Base-by-base conservation (phyloP, 345 rosid genomes). In the Rhizophora apiculata region DNA sequence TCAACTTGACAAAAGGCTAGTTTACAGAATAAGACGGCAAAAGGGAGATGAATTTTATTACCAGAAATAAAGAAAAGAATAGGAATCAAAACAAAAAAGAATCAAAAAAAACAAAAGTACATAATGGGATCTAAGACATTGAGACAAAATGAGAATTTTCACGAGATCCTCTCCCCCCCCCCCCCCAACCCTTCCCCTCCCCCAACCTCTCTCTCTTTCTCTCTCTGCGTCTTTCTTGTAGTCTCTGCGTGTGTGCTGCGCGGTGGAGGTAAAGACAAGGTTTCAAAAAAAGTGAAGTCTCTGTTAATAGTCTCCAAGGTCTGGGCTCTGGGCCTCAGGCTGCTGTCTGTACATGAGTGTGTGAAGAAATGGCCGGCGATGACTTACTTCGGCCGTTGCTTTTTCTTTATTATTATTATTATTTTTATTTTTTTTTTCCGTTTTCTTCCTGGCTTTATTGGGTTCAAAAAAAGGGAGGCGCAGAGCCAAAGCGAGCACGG, bases 91-190 rank as follows among this genome's bases (percentile, higher is more conserved):
- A 1, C 20, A 34, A 72, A 48, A 65, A 59, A 49, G 22, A 60
- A 51, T 36, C 51, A 58, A 15, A 24, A 24, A 4, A 18, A 19
- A 65, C 39, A 15, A 22, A 21, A 63, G 11, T 49, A 19, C 30
- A 16, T 46, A 15, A 5, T 56, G 27, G 74, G 55, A 43, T 4
- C 39, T 55, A 63, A 59, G 75, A 71, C 68, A 74, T 60, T 53
- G 34, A 69, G 74, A 54, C 75, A 82, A 76, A 79, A 48, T 67
- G 39, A 58, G 72, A 54, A 75, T 74, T 74, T 86, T 73, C 72
- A 68, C 70, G 34, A 58, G 57, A 64, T 64, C 64, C 74, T 16
- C 24, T 24, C 24, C 24, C n/a, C 26, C 6, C 26, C 59, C 9
- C 9, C 9, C n/a, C 26, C 6, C 26, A 29, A 3, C 9, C 9